phyloP scores from a whole-genome alignment of 2,329 filamentous ascomycete genomes.

The Epichloe hybrida region DNA sequence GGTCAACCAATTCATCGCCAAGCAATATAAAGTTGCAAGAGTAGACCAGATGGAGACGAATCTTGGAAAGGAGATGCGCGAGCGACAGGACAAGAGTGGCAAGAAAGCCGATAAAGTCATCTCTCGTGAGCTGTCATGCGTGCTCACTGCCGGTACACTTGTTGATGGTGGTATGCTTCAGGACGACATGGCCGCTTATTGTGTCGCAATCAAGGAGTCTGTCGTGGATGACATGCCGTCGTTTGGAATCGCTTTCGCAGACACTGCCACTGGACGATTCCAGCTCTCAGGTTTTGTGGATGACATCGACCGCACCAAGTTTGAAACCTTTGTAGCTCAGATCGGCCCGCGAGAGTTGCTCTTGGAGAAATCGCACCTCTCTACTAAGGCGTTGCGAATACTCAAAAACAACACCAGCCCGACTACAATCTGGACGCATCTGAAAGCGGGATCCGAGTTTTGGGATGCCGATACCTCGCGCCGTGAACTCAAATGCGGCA shows the following conservation, averaged over 20 bases:
- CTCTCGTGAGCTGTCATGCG: constrained; percentile 74
- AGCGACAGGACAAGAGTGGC: constrained; percentile 51
- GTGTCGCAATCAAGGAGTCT: constrained; percentile 83
- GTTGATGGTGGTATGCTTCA: constrained; percentile 96
- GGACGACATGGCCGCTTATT: constrained; percentile 94
- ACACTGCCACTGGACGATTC: constrained; percentile 92
- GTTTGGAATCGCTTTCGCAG: constrained; percentile 88
- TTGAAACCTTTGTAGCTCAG: constrained; percentile 93
- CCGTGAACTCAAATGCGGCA: constrained; percentile 65
- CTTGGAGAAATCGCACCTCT: constrained; percentile 75
- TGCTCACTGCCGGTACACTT: constrained; percentile 82
- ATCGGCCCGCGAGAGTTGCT: constrained; percentile 78
- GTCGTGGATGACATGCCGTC: constrained; percentile 59
- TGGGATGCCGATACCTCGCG: constrained; percentile 74
- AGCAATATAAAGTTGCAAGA: constrained; percentile 91
- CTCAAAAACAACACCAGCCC: constrained; percentile 91
- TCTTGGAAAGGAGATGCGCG: constrained; percentile 95
- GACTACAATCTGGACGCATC: constrained; percentile 87
- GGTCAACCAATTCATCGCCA: constrained; percentile 97
- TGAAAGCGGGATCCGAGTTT: constrained; percentile 81
- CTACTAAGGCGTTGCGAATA: constrained; percentile 79
- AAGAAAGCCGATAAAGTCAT: constrained; percentile 91
- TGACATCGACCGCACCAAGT: constrained; percentile 86
- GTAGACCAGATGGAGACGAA: constrained; percentile 97
- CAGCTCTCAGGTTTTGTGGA: constrained; percentile 86